Evolutionary conservation across 129 eudicot genomes (phyloP).

Genomic region (sunflower (Helianthus annuus)): HanXRQr2.0-SUNRISE NC_035435.2:173926320-173926819

Average conservation of each 20-base stretch:
- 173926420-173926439: no score
- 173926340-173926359: no score
- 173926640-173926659: background rate
- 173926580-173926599: constrained; percentile 9
- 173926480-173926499: background rate
- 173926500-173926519: background rate
- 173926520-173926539: no score
- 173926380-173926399: no score
- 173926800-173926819: constrained; percentile 12
- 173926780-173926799: constrained; percentile 13
- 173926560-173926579: background rate
- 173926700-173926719: background rate
- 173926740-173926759: constrained; percentile 13
- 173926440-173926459: no score
- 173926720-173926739: background rate
- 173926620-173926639: constrained; percentile 6
- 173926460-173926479: background rate
- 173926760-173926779: constrained; percentile 4
- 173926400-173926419: no score
- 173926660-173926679: constrained; percentile 16
- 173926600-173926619: constrained; percentile 9
- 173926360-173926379: no score
- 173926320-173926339: no score
- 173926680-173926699: background rate
- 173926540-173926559: constrained; percentile 2